These are phyloP conservation scores for Tulasnella sp. DNA, from an alignment of 768 basidiomycete species.

Conservation along the genomic window DNA sequence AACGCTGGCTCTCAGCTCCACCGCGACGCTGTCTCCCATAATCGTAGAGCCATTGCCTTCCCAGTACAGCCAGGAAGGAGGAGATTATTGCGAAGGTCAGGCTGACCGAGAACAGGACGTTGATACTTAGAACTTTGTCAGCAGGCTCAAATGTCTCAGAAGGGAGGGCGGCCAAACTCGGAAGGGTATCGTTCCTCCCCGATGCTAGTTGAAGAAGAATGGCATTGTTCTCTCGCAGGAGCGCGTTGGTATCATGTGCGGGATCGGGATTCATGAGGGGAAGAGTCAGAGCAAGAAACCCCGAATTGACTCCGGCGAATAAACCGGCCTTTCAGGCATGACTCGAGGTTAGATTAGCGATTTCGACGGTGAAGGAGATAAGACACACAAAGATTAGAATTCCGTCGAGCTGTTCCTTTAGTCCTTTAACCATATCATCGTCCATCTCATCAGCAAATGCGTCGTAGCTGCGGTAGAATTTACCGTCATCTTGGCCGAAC, in stretches of 20 bases:
- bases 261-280: not conserved
- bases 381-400: not conserved
- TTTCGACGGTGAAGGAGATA: not conserved
- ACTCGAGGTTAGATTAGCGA: not conserved
- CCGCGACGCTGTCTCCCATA: not conserved
- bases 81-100: not conserved
- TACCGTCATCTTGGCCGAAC: not conserved
- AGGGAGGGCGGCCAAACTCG: not conserved
- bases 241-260: not conserved
- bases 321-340: not conserved
- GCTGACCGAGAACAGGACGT: not conserved
- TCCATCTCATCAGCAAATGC: not conserved
- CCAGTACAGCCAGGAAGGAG: not conserved
- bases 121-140: not conserved
- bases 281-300: not conserved
- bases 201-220: not conserved
- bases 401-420: not conserved
- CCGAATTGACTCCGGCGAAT: conserved; percentile 4
- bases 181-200: not conserved
- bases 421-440: not conserved
- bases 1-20: not conserved
- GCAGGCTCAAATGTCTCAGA: not conserved
- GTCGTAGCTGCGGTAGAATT: not conserved
- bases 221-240: conserved; percentile 3
- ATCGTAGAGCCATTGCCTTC: not conserved